Conservation (phyloP, 192 early-diverging fungal species). For the Coemansia sp. region DNA sequence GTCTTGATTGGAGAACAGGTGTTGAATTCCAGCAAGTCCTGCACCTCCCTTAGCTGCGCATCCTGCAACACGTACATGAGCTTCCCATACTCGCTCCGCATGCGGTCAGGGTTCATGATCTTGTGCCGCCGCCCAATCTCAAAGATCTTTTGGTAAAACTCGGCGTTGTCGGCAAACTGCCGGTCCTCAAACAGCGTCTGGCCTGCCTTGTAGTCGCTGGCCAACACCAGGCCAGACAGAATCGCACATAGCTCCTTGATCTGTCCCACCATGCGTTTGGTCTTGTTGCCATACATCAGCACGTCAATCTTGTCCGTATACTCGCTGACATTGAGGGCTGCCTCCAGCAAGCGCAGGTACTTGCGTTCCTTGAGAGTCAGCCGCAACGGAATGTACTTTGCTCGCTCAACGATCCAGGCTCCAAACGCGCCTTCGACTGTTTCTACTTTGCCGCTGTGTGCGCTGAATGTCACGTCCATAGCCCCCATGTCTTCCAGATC, state of each 20-base stretch:
- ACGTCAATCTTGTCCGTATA: slow-evolving; percentile 85
- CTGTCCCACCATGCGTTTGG: slow-evolving; percentile 87
- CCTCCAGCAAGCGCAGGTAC: slow-evolving; percentile 88
- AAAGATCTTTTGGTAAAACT: slow-evolving; percentile 73
- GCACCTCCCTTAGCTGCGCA: slow-evolving; percentile 66
- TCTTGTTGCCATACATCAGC: slow-evolving; percentile 75
- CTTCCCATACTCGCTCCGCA: slow-evolving; percentile 95
- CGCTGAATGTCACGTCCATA: slow-evolving; percentile 42
- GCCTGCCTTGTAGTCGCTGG: slow-evolving; percentile 78
- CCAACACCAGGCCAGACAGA: slow-evolving; percentile 84
- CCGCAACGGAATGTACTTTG: slow-evolving; percentile 94
- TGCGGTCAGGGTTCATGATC: slow-evolving; percentile 95
- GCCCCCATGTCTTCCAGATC: slow-evolving; percentile 28
- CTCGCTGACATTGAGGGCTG: slow-evolving; percentile 87
- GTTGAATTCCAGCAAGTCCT: slow-evolving; percentile 75
- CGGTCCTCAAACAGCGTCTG: slow-evolving; percentile 72
- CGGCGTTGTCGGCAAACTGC: slow-evolving; percentile 69
- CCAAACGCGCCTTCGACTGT: slow-evolving; percentile 57
- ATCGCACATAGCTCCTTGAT: slow-evolving; percentile 97
- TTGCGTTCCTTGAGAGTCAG: slow-evolving; percentile 89
- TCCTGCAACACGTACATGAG: slow-evolving; percentile 90
- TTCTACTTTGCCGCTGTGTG: slow-evolving; percentile 39
- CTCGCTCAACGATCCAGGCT: slow-evolving; percentile 80
- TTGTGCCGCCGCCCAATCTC: slow-evolving; percentile 76
- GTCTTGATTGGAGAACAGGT: slow-evolving; percentile 87